These are phyloP conservation scores for Diphasiastrum complanatum DNA, from an alignment of 83 land plant species.

Conservation along the genomic window DNA sequence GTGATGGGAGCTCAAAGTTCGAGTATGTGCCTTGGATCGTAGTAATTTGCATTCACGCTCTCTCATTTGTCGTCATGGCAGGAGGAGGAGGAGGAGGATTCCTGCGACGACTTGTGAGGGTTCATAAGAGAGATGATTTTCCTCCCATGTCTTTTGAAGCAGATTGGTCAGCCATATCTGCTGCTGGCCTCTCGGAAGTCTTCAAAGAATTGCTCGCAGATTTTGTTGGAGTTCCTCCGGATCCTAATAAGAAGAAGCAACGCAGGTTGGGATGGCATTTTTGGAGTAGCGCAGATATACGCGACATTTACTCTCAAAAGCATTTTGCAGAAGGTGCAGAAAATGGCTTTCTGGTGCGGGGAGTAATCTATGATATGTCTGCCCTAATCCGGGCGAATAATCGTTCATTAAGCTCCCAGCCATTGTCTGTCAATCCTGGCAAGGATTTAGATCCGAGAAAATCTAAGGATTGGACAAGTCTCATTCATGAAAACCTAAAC, in stretches of 20 bases:
- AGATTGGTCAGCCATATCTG: slow-evolving; percentile 29
- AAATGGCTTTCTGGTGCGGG: slow-evolving; percentile 25
- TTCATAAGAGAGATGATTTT: neutral
- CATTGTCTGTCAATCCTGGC: neutral
- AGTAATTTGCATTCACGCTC: too few relatives aligned
- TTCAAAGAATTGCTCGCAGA: slow-evolving; percentile 24
- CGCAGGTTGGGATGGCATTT: slow-evolving; percentile 1
- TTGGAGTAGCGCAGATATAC: slow-evolving; percentile 11
- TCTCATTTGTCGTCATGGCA: too few relatives aligned
- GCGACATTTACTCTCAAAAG: slow-evolving; percentile 14
- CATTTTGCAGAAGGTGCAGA: slow-evolving; percentile 3
- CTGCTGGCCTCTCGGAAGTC: slow-evolving; percentile 9
- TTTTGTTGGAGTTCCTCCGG: slow-evolving; percentile 20
- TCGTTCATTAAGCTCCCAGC: neutral
- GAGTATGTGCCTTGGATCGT: too few relatives aligned
- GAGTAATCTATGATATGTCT: slow-evolving; percentile 27
- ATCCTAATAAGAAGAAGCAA: slow-evolving; percentile 11
- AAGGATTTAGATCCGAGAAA: slow-evolving; percentile 8
- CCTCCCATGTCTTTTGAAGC: slow-evolving; percentile 18
- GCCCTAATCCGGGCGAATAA: slow-evolving; percentile 8
- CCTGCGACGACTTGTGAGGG: slow-evolving; percentile 14
- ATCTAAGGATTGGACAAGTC: slow-evolving; percentile 20
- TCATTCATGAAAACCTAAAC: slow-evolving; percentile 14
- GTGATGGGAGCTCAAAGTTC: too few relatives aligned
- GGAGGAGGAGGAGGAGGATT: too few relatives aligned